Conservation (phyloP, 2,329 filamentous ascomycete genomes). For the Pyricularia sp. region DNA sequence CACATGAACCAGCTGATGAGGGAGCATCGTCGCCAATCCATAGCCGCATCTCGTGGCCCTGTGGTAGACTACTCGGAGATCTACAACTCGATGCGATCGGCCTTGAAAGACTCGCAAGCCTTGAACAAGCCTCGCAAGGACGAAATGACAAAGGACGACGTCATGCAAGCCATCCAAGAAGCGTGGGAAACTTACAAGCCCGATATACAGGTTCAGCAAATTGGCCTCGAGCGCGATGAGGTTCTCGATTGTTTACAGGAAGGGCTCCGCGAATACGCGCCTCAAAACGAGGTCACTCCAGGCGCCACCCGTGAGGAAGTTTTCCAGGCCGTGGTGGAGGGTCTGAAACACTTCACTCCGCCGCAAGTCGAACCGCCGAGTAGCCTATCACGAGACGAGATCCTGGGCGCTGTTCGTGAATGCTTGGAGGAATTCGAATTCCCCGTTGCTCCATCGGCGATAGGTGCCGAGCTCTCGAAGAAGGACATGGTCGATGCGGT, state of each 20-base stretch:
- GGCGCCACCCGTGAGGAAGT: conserved; percentile 73
- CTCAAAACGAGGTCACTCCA: conserved; percentile 35
- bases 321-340: conserved; percentile 72
- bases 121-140: conserved; percentile 27
- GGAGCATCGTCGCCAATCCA: conserved; percentile 59
- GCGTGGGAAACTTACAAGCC: conserved; percentile 93
- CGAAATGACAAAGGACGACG: conserved; percentile 63
- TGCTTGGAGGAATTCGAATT: conserved; percentile 79
- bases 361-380: conserved; percentile 59
- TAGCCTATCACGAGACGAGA: conserved; percentile 64
- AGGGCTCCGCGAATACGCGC: conserved; percentile 64
- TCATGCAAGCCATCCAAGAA: conserved; percentile 74
- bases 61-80: conserved; percentile 69
- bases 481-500: conserved; percentile 54
- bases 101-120: conserved; percentile 49
- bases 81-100: conserved; percentile 70
- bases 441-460: conserved; percentile 44
- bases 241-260: conserved; percentile 77
- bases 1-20: conserved; percentile 71
- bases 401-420: conserved; percentile 71
- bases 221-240: conserved; percentile 81
- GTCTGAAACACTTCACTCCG: conserved; percentile 66
- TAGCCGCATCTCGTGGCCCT: conserved; percentile 45
- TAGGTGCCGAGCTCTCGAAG: conserved; percentile 39
- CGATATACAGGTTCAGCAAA: conserved; percentile 79